phyloP scores from a whole-genome alignment of 331 rosid species.

The Telfairia occidentalis region DNA sequence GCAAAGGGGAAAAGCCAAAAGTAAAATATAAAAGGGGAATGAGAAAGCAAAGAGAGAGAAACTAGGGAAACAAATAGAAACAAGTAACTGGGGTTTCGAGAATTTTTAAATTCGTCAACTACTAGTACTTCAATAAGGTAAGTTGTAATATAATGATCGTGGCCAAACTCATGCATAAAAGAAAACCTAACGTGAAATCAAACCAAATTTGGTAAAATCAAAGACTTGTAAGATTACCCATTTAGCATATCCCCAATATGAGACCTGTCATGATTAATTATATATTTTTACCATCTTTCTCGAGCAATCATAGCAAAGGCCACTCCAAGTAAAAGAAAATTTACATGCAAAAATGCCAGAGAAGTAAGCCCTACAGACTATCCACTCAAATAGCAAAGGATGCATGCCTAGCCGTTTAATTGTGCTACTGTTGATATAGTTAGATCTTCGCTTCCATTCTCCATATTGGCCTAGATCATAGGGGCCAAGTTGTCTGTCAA shows the following conservation, averaged over 20 bases:
- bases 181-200: background rate
- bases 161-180: background rate
- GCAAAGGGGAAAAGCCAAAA: no score
- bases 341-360: background rate
- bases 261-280: background rate
- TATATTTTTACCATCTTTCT: background rate
- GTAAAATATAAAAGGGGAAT: no score
- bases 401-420: constrained; percentile 50
- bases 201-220: background rate
- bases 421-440: constrained; percentile 38
- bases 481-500: constrained; percentile 83
- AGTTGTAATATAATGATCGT: background rate
- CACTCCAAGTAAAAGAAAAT: background rate
- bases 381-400: constrained; percentile 10
- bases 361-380: background rate
- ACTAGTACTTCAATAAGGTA: background rate
- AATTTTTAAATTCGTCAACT: background rate
- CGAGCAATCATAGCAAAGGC: background rate
- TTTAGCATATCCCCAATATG: background rate
- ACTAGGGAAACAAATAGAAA: no score
- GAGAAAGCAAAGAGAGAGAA: no score
- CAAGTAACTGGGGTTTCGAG: no score
- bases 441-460: constrained; percentile 70
- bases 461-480: constrained; percentile 53
- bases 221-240: background rate